A percentile compares a stretch with the other conserved stretches of the same genome.
These are phyloP conservation scores for Crassisporium funariophilum DNA, from an alignment of 768 basidiomycete genomes.

Conservation along the genomic window DNA sequence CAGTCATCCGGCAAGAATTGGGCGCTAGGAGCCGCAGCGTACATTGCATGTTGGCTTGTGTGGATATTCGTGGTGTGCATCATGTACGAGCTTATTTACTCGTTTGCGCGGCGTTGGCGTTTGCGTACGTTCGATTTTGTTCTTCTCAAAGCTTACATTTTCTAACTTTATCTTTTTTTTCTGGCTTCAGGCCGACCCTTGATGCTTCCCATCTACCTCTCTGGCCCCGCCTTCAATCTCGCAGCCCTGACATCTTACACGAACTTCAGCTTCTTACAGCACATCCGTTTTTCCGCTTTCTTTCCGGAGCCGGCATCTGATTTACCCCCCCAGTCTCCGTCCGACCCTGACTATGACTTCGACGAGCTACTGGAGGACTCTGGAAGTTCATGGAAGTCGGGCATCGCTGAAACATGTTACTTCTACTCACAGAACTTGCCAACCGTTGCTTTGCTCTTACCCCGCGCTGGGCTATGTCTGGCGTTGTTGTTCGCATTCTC, in stretches of 20 bases:
- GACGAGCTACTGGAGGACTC: constrained; percentile 9
- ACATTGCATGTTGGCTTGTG: constrained; percentile 77
- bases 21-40: constrained; percentile 81
- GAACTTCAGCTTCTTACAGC: constrained; percentile 82
- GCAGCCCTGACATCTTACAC: constrained; percentile 79
- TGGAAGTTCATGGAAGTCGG: constrained; percentile 30
- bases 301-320: constrained; percentile 20
- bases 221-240: constrained; percentile 74
- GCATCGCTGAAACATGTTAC: constrained; percentile 82
- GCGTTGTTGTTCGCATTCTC: constrained; percentile 60
- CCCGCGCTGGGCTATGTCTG: constrained; percentile 75
- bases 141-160: constrained; percentile 9
- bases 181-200: constrained; percentile 70
- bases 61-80: constrained; percentile 76
- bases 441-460: constrained; percentile 79
- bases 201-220: constrained; percentile 82
- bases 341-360: constrained; percentile 7
- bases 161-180: constrained; percentile 16
- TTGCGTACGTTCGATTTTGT: constrained; percentile 58
- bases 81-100: constrained; percentile 77
- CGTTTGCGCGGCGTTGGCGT: constrained; percentile 75
- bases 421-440: constrained; percentile 85
- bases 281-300: constrained; percentile 76
- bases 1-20: constrained; percentile 74
- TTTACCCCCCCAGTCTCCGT: constrained; percentile 6